Conservation (phyloP, 2,329 filamentous ascomycete genomes). For the Aspergillus sp. region DNA sequence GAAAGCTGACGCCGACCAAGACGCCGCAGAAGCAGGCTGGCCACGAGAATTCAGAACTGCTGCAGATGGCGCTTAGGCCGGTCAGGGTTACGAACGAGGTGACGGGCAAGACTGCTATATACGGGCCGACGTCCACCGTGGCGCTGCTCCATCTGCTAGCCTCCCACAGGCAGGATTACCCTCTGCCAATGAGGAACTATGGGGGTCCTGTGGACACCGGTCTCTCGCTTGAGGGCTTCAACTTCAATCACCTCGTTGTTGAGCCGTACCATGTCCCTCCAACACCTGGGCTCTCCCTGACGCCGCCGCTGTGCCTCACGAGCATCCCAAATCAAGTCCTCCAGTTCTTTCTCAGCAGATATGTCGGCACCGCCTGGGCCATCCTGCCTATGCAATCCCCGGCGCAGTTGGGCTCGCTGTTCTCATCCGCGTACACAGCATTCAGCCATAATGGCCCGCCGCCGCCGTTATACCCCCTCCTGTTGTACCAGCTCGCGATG, state of each 20-base stretch:
- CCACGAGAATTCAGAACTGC: neutral
- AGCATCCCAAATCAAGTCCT: neutral
- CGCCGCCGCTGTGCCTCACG: neutral
- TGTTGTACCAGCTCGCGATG: slow-evolving; percentile 1
- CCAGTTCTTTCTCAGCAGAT: neutral
- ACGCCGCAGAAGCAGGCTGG: neutral
- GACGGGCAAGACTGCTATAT: neutral
- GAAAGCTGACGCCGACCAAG: neutral
- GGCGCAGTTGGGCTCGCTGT: neutral
- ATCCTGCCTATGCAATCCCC: neutral
- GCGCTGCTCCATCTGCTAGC: slow-evolving; percentile 1
- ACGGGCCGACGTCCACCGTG: slow-evolving; percentile 1
- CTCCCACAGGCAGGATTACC: neutral
- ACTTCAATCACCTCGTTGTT: neutral
- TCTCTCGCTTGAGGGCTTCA: neutral
- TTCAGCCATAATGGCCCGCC: neutral
- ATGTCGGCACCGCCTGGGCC: neutral
- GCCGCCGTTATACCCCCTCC: neutral
- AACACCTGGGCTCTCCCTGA: neutral
- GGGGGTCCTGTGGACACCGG: neutral
- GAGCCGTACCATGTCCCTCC: neutral
- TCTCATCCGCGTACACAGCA: neutral
- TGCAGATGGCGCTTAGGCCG: neutral
- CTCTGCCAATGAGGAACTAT: neutral
- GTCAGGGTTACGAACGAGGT: neutral